These are phyloP conservation scores for Mortierella sp. DNA, from an alignment of 371 early-diverging fungal genomes.

Conservation along the genomic window DNA sequence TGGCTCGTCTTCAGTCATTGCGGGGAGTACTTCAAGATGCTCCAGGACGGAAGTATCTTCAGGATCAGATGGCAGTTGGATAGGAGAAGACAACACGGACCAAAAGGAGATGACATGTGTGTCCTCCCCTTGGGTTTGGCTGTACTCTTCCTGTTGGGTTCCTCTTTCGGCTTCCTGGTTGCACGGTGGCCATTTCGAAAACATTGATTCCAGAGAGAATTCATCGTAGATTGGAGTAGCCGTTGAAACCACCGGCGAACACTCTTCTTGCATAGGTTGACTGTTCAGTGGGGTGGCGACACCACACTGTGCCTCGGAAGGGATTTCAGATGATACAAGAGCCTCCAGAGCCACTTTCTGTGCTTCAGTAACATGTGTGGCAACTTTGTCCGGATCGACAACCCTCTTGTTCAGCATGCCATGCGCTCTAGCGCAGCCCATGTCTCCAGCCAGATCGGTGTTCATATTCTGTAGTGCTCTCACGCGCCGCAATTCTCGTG, in stretches of 20 bases:
- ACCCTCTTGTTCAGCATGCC: not conserved
- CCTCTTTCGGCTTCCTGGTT: conserved; percentile 11
- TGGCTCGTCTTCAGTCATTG: too few species aligned
- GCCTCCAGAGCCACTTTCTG: too few species aligned
- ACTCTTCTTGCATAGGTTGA: not conserved
- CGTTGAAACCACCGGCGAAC: conserved; percentile 6
- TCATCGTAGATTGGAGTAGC: not conserved
- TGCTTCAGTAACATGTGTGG: too few species aligned
- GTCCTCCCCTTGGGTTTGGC: not conserved
- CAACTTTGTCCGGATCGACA: not conserved
- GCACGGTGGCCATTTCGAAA: conserved; percentile 10
- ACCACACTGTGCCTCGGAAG: too few species aligned
- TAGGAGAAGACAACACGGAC: conserved; percentile 3
- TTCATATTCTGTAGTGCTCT: not conserved
- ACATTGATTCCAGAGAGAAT: not conserved
- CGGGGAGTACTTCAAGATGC: conserved; percentile 1
- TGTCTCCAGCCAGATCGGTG: not conserved
- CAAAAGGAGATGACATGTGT: not conserved
- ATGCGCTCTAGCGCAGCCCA: not conserved
- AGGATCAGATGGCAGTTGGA: conserved; percentile 8
- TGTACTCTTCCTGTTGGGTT: not conserved
- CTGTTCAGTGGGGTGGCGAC: too few species aligned
- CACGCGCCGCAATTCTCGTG: not conserved
- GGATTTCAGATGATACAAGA: too few species aligned
- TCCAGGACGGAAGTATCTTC: conserved; percentile 11